Evolutionary conservation across 768 basidiomycete genomes (phyloP).

Genomic region (Boletus vermiculosoides): DNA sequence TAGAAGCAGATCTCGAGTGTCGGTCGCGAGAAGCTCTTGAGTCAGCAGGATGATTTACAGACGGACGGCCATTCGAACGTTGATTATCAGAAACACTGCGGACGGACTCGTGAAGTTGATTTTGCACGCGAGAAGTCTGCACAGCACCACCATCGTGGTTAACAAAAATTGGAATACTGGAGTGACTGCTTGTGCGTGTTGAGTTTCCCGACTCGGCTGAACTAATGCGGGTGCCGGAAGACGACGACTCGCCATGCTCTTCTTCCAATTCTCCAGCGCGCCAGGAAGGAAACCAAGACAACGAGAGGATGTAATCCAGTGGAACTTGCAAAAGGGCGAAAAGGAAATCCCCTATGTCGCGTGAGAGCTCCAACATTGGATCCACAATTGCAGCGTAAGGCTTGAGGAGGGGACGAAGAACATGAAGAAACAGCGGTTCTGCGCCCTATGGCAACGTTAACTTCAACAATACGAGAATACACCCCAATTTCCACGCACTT

Average conservation of each 20-base stretch:
- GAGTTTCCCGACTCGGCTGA: constrained; percentile 2
- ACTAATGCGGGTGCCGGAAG: background rate
- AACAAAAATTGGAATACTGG: constrained; percentile 13
- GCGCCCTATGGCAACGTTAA: constrained; percentile 56
- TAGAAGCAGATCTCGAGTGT: constrained; percentile 17
- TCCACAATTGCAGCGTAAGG: constrained; percentile 73
- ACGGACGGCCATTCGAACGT: background rate
- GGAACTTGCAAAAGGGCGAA: constrained; percentile 44
- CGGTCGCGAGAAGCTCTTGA: constrained; percentile 7
- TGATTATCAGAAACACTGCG: constrained; percentile 23
- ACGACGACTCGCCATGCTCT: constrained; percentile 4
- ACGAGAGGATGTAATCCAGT: constrained; percentile 34
- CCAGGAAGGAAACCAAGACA: constrained; percentile 30
- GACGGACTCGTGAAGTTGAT: constrained; percentile 7
- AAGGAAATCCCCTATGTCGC: constrained; percentile 64
- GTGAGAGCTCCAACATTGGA: constrained; percentile 54
- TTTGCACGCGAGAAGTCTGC: constrained; percentile 9
- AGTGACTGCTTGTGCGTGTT: constrained; percentile 7
- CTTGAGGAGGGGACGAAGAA: constrained; percentile 75
- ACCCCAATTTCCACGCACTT: constrained; percentile 44
- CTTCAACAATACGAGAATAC: background rate
- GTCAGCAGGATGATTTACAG: constrained; percentile 1
- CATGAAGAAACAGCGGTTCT: constrained; percentile 79
- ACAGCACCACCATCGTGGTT: constrained; percentile 4
- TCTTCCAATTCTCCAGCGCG: constrained; percentile 13